phyloP scores from a whole-genome alignment of 2,329 filamentous ascomycete species.

The Fusarium acutatum region DNA sequence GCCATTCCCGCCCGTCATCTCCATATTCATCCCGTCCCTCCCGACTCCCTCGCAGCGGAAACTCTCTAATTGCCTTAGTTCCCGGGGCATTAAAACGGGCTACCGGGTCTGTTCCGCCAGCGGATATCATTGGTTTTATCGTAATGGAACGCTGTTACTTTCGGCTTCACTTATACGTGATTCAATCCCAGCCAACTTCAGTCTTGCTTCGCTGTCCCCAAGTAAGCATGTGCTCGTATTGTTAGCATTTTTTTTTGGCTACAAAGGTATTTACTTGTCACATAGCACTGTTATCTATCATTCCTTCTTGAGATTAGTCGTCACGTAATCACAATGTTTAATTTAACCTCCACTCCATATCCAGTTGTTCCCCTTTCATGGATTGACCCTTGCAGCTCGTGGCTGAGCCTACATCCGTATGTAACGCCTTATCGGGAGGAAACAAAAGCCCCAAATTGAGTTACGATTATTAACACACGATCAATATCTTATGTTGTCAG shows the following conservation, averaged over 20 bases:
- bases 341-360: constrained; percentile 4
- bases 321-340: constrained; percentile 3
- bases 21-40: constrained; percentile 1
- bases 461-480: background rate
- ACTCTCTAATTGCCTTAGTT: constrained; percentile 20
- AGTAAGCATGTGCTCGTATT: background rate
- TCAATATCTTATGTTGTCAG: background rate
- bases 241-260: background rate
- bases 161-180: background rate
- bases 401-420: background rate
- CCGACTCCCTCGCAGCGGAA: constrained; percentile 2
- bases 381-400: background rate
- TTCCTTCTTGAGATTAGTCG: background rate
- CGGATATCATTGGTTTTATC: constrained; percentile 23
- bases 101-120: constrained; percentile 1
- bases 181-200: background rate
- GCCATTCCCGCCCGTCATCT: constrained; percentile 12
- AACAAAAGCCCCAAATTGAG: background rate
- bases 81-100: constrained; percentile 1
- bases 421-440: background rate
- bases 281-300: background rate
- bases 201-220: background rate
- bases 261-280: background rate
- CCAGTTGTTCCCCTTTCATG: background rate
- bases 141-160: background rate